Base-by-base conservation (phyloP, 2,329 filamentous ascomycete species). In the Hypomyces rosellus region DNA sequence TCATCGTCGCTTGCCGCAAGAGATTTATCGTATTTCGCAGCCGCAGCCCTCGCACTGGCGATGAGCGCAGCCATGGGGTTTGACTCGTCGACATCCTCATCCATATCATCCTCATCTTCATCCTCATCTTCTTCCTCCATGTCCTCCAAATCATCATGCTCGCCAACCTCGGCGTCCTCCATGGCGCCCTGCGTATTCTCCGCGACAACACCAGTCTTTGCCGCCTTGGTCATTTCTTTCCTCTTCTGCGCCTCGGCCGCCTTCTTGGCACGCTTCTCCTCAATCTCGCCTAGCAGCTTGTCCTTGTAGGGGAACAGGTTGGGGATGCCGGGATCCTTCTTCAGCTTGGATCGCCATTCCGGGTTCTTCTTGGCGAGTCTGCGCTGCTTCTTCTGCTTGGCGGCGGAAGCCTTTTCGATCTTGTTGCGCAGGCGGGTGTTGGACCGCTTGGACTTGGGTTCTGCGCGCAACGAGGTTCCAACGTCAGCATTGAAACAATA, bases 271-370 rank as follows among this genome's bases (percentile, higher is more conserved):
- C 86, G 86, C 61, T 82, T 86, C 72, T 96, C 89, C 72, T 99
- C 93, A 61, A 99, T 95, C 70, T 99, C 90, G 52, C 91, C 84
- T 34, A 99, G 80, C 25, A 99, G 81, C 76, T 87, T 91, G 69
- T 96, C 91, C 75, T 99, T 99, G 78, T 93, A 96, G 1, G 93
- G 93, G 73, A 96, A 99, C 34, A 96, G 74, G 65, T 97, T 99
- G 38, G 93, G 93, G 55, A 99, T 96, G 45, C 93, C 93, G 20
- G 92, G 93, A 63, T 99, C 93, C 75, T 97, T 99, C 81, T 96
- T 97, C 59, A 96, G 68, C 69, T 90, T 88, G 53, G 89, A 91
- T 60, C 88, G 84, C 90, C 93, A 97, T 88, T 96, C 84, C 34
- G 93, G 92, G 69, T 96, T 96, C 82, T 95, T 90, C 76, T 96